phyloP scores from a whole-genome alignment of 345 rosid species.

The Balakata baccata region DNA sequence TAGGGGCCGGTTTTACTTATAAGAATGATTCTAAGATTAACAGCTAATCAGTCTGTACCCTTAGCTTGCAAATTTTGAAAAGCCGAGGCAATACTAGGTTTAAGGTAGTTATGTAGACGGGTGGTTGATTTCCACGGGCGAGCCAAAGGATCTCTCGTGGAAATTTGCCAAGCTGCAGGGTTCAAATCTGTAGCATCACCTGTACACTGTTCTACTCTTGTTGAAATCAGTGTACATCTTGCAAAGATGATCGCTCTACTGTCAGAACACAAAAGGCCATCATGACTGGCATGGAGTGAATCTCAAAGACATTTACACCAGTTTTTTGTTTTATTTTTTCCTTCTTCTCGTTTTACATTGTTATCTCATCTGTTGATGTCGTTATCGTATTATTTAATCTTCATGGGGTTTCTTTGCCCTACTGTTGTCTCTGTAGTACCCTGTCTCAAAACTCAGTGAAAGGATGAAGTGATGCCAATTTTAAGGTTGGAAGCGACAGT shows the following conservation, averaged over 20 bases:
- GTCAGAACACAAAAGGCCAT: neutral
- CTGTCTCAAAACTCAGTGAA: too few species aligned
- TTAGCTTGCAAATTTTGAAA: conserved; percentile 12
- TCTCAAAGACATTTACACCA: neutral
- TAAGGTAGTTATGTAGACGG: neutral
- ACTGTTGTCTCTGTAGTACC: neutral
- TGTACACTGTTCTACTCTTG: neutral
- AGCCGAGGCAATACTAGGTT: neutral
- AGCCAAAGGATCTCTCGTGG: conserved; percentile 16
- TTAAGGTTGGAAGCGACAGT: too few species aligned
- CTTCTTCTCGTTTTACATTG: neutral
- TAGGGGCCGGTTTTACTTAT: neutral
- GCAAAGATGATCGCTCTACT: neutral
- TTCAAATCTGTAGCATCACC: conserved; percentile 10
- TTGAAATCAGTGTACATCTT: conserved; percentile 8
- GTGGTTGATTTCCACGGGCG: conserved; percentile 4
- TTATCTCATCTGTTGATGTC: neutral
- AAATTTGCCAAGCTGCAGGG: neutral
- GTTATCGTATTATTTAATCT: neutral
- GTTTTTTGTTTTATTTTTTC: neutral
- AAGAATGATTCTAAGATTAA: neutral
- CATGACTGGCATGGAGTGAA: conserved; percentile 9
- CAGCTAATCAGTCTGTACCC: neutral
- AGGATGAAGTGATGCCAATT: too few species aligned
- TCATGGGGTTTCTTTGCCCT: neutral